These are phyloP conservation scores for Ophiostoma angusticollis DNA, from an alignment of 2,329 filamentous ascomycete genomes.

Conservation along the genomic window DNA sequence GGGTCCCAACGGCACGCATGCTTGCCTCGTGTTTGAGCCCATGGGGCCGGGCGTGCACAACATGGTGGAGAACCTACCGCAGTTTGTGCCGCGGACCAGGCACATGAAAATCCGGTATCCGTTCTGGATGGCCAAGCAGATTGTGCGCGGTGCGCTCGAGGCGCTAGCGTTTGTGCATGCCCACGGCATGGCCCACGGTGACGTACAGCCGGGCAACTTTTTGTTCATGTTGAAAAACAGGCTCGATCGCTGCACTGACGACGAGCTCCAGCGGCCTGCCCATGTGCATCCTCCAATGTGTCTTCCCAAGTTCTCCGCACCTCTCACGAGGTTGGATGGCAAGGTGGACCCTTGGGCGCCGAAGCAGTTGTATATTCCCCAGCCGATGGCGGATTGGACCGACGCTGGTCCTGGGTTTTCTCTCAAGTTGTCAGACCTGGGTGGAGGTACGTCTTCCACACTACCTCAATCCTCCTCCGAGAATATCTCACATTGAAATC, in stretches of 20 bases:
- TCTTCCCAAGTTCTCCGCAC: background rate
- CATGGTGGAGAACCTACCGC: conserved; percentile 2
- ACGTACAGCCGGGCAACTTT: conserved; percentile 11
- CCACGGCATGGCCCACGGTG: conserved; percentile 8
- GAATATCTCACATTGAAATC: conserved; percentile 26
- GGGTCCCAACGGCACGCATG: conserved; percentile 7
- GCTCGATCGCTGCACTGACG: background rate
- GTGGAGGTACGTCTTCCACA: conserved; percentile 12
- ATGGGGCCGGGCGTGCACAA: conserved; percentile 2
- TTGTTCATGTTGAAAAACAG: conserved; percentile 11
- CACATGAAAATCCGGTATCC: conserved; percentile 1
- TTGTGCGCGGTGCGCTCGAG: background rate
- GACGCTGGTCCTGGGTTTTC: background rate
- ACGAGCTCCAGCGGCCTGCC: background rate
- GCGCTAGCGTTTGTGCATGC: conserved; percentile 7
- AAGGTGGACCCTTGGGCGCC: background rate
- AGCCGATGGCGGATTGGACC: background rate
- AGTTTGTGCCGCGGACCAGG: background rate
- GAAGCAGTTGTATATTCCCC: background rate
- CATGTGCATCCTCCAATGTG: background rate
- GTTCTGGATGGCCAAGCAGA: conserved; percentile 1
- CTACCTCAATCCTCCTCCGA: conserved; percentile 22
- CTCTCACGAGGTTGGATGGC: background rate
- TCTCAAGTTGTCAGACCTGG: conserved; percentile 3
- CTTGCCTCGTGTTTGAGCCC: conserved; percentile 7